Percentiles rank a stretch among this genome's conserved stretches.
Conservation (phyloP, 2,329 filamentous ascomycete species). For the Xylaria hypoxylon region DNA sequence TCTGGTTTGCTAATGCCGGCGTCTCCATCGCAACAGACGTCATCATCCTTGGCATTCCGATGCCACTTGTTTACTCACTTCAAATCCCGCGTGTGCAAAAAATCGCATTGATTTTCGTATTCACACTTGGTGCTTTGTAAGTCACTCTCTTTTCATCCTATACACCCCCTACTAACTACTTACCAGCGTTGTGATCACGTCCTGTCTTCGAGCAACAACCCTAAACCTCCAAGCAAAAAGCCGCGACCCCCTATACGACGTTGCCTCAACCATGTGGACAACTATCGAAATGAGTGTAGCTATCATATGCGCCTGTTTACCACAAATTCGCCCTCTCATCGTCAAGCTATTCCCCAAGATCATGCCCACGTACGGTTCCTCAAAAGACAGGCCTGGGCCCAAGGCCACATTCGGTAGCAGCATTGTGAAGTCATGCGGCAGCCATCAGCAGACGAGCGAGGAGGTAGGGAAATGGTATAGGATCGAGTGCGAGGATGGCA, state of each 20-base stretch:
- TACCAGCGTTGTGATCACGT: constrained; percentile 48
- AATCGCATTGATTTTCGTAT: constrained; percentile 54
- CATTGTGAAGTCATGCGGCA: constrained; percentile 30
- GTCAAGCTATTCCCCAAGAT: constrained; percentile 47
- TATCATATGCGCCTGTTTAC: constrained; percentile 54
- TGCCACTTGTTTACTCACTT: constrained; percentile 55
- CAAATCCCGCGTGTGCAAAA: constrained; percentile 56
- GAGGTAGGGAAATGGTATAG: constrained; percentile 41
- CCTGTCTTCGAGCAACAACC: constrained; percentile 55
- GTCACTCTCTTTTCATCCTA: constrained; percentile 30
- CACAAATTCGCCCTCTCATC: constrained; percentile 49
- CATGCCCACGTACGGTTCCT: constrained; percentile 42
- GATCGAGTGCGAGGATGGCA: constrained; percentile 35
- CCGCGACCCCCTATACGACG: constrained; percentile 49
- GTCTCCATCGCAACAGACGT: constrained; percentile 58
- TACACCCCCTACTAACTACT: neutral
- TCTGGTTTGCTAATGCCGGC: constrained; percentile 58
- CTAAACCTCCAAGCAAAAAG: constrained; percentile 51
- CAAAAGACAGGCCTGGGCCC: constrained; percentile 33
- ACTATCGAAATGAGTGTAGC: constrained; percentile 55
- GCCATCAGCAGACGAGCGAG: constrained; percentile 29
- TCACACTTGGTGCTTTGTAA: constrained; percentile 57
- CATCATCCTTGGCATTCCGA: constrained; percentile 55
- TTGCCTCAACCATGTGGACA: constrained; percentile 53
- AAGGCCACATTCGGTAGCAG: constrained; percentile 28